Percentiles rank a stretch among this genome's conserved stretches.
phyloP scores from a whole-genome alignment of 1,284 basidiomycete species.

The Puccinia polysora region DNA sequence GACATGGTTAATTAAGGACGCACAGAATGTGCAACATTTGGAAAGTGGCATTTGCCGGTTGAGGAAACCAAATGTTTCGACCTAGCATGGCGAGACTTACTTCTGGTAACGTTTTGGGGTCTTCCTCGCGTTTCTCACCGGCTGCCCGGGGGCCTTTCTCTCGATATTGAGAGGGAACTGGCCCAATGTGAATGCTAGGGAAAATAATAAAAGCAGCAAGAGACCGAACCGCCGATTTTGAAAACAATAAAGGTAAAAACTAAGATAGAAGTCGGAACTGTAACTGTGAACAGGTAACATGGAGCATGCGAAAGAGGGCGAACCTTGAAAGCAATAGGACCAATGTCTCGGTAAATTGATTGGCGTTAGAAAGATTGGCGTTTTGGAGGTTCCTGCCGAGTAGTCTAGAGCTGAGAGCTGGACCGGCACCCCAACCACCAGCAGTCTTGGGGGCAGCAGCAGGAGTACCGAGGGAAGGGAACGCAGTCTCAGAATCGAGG shows the following conservation, averaged over 20 bases:
- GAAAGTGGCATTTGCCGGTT: too few relatives aligned
- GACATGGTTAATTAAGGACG: slow-evolving; percentile 35
- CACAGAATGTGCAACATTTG: too few relatives aligned
- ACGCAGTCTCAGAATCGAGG: slow-evolving; percentile 52
- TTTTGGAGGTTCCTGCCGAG: not conserved
- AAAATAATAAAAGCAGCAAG: not conserved
- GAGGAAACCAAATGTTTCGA: too few relatives aligned
- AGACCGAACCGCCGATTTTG: slow-evolving; percentile 47
- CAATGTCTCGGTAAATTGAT: slow-evolving; percentile 28
- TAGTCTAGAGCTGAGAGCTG: slow-evolving; percentile 42
- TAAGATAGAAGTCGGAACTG: not conserved
- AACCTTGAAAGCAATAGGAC: slow-evolving; percentile 48
- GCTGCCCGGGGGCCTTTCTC: slow-evolving; percentile 28
- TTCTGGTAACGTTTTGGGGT: slow-evolving; percentile 25
- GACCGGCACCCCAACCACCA: slow-evolving; percentile 50
- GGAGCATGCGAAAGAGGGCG: slow-evolving; percentile 46
- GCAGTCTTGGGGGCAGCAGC: slow-evolving; percentile 47
- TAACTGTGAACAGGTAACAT: slow-evolving; percentile 43
- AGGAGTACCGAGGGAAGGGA: slow-evolving; percentile 53
- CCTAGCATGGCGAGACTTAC: slow-evolving; percentile 8
- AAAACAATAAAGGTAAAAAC: slow-evolving; percentile 44
- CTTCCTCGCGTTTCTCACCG: slow-evolving; percentile 35
- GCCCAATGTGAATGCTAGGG: slow-evolving; percentile 33
- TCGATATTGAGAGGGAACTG: slow-evolving; percentile 32
- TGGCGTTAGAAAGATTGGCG: not conserved